Conservation (phyloP, 352 stramenopile genomes). For the Phytopythium litorale region DNA sequence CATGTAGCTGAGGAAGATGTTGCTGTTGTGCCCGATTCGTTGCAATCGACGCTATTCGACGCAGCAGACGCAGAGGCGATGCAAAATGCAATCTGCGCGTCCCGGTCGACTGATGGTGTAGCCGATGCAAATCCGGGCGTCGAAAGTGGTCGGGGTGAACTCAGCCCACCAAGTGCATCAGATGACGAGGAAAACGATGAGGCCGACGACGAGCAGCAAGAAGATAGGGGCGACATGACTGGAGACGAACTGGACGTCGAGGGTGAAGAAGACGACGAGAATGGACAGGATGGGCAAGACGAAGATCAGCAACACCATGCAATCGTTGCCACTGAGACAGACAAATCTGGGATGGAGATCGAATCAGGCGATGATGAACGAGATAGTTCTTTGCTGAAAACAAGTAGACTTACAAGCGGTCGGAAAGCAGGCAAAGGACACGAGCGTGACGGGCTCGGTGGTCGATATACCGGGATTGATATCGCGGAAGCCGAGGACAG, state of each 20-base stretch:
- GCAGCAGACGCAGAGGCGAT: conserved; percentile 50
- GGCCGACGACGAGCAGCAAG: conserved; percentile 4
- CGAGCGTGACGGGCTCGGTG: background rate
- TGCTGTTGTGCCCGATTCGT: background rate
- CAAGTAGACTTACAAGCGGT: background rate
- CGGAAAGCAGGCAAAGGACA: background rate
- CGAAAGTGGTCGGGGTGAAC: conserved; percentile 6
- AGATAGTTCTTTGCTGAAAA: background rate
- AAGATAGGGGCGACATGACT: conserved; percentile 28
- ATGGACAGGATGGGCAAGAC: background rate
- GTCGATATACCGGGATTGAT: background rate
- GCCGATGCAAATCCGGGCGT: background rate
- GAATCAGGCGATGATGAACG: background rate
- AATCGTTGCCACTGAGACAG: background rate
- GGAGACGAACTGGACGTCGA: conserved; percentile 27
- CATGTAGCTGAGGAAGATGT: conserved; percentile 9
- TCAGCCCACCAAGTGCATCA: conserved; percentile 4
- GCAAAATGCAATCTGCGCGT: conserved; percentile 27
- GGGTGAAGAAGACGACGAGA: conserved; percentile 2
- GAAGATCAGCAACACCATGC: background rate
- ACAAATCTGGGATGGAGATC: background rate
- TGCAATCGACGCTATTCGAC: conserved; percentile 44
- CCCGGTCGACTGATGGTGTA: background rate
- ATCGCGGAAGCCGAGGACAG: background rate
- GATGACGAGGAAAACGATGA: conserved; percentile 25